phyloP scores from a whole-genome alignment of 345 rosid species.

The Eucalyptus marginata region DNA sequence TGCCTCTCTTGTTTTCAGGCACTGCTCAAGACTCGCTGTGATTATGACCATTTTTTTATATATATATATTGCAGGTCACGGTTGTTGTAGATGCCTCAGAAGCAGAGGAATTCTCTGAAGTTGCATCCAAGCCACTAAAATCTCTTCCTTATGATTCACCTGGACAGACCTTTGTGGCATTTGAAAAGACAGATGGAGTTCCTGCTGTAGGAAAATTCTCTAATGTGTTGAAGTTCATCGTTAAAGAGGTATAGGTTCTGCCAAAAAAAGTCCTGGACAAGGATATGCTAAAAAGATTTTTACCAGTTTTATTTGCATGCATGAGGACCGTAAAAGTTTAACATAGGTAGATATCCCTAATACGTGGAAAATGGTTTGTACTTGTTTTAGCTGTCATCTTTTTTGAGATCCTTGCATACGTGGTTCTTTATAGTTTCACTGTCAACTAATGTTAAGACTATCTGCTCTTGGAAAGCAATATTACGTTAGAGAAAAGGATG shows the following conservation, averaged over 20 bases:
- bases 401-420: neutral
- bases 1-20: neutral
- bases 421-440: neutral
- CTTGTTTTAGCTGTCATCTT: neutral
- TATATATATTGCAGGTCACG: slow-evolving; percentile 31
- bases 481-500: neutral
- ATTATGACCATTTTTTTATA: neutral
- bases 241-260: slow-evolving; percentile 59
- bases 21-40: neutral
- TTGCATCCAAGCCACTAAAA: slow-evolving; percentile 50
- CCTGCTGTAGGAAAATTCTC: slow-evolving; percentile 86
- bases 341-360: neutral
- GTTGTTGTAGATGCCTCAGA: slow-evolving; percentile 91
- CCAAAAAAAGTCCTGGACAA: neutral
- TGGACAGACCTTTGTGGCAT: slow-evolving; percentile 82
- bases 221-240: slow-evolving; percentile 73
- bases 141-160: slow-evolving; percentile 94
- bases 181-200: slow-evolving; percentile 69
- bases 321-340: neutral
- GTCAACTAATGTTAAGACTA: neutral
- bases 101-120: slow-evolving; percentile 78
- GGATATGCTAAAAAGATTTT: neutral
- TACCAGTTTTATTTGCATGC: neutral
- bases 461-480: neutral
- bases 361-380: neutral